Conservation (phyloP, 805 yeast genomes). For the Candida endomychidarum region DNA sequence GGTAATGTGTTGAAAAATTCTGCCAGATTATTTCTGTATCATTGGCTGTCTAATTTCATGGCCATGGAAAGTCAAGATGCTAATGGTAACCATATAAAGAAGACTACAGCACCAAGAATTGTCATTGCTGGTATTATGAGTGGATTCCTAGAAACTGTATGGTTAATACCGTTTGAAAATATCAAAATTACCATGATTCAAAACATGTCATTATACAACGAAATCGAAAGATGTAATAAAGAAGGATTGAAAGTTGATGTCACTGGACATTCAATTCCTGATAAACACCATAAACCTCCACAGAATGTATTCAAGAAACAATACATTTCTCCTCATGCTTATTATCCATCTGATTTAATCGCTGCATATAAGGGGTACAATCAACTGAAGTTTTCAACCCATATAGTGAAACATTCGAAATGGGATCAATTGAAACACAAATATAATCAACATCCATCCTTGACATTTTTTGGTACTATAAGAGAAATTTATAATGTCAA, state of each 20-base stretch:
- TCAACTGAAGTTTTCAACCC: slow-evolving; percentile 23
- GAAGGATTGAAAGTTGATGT: slow-evolving; percentile 25
- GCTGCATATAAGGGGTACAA: slow-evolving; percentile 25
- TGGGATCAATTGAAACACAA: slow-evolving; percentile 23
- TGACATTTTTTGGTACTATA: slow-evolving; percentile 51
- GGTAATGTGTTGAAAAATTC: slow-evolving; percentile 76
- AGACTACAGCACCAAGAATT: slow-evolving; percentile 73
- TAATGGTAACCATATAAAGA: slow-evolving; percentile 43
- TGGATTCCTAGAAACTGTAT: slow-evolving; percentile 76
- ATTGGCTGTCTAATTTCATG: slow-evolving; percentile 69
- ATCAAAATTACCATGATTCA: slow-evolving; percentile 80
- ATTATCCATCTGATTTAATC: slow-evolving; percentile 35
- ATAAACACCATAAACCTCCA: slow-evolving; percentile 25
- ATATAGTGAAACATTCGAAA: slow-evolving; percentile 15
- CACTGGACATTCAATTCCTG: slow-evolving; percentile 25
- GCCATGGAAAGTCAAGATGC: slow-evolving; percentile 40
- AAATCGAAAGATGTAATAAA: slow-evolving; percentile 19
- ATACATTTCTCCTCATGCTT: slow-evolving; percentile 44
- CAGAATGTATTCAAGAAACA: slow-evolving; percentile 28
- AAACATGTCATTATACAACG: slow-evolving; percentile 44
- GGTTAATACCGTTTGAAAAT: slow-evolving; percentile 90
- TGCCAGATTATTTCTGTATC: slow-evolving; percentile 72
- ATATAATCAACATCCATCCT: slow-evolving; percentile 55
- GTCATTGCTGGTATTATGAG: slow-evolving; percentile 84
- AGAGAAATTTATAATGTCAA: slow-evolving; percentile 68